Conservation (phyloP, 768 basidiomycete genomes). For the Lactarius pseudohatsudake region DNA sequence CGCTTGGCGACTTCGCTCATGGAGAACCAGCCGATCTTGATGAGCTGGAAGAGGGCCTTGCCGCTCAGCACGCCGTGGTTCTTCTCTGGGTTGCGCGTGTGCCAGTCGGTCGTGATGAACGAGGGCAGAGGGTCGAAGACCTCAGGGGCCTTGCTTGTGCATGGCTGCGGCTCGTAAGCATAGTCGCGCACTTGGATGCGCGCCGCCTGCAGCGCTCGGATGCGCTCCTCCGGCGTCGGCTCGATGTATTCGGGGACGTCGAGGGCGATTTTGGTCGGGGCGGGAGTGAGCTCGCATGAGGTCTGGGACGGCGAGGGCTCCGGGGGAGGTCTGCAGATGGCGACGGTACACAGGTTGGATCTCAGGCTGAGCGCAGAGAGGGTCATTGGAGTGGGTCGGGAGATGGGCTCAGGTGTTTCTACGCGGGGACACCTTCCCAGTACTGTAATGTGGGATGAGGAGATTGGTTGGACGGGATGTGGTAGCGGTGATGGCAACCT, state of each 20-base stretch:
- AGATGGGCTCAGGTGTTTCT: not conserved
- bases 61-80: conserved; percentile 24
- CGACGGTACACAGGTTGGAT: too few relatives aligned
- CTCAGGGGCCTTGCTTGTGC: conserved; percentile 29
- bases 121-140: conserved; percentile 31
- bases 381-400: not conserved
- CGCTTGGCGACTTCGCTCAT: conserved; percentile 30
- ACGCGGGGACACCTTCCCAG: conserved; percentile 13
- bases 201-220: conserved; percentile 19
- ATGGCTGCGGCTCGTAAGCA: conserved; percentile 29
- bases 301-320: not conserved
- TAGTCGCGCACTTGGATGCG: conserved; percentile 39
- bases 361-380: not conserved
- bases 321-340: not conserved
- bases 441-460: not conserved
- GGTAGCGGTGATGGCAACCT: not conserved
- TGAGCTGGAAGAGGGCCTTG: conserved; percentile 32
- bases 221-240: conserved; percentile 8
- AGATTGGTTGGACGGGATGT: not conserved
- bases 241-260: conserved; percentile 28
- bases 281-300: conserved; percentile 18
- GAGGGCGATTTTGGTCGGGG: conserved; percentile 33
- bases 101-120: conserved; percentile 34
- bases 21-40: conserved; percentile 34
- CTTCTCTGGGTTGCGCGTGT: conserved; percentile 30